Evolutionary conservation across 495 filamentous ascomycete species (phyloP).

Genomic region (Hypoxylon fuscum): DNA sequence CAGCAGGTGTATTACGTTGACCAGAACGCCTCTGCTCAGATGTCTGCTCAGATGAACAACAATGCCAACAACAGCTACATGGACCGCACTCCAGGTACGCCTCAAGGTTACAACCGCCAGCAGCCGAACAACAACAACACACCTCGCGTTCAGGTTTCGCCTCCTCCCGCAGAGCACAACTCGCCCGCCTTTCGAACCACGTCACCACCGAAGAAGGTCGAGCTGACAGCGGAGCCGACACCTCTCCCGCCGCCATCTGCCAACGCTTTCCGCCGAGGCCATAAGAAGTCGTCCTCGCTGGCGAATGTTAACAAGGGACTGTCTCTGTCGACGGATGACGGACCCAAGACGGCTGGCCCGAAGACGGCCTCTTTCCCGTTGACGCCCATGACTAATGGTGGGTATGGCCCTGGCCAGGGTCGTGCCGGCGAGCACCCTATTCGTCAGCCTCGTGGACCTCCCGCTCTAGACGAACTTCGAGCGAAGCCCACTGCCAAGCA

Average conservation of each 20-base stretch:
- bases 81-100: conserved; percentile 41
- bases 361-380: conserved; percentile 80
- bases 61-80: conserved; percentile 22
- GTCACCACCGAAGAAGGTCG: conserved; percentile 73
- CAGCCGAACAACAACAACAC: conserved; percentile 54
- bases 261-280: conserved; percentile 88
- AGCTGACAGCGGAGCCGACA: conserved; percentile 69
- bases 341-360: conserved; percentile 70
- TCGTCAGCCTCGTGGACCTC: conserved; percentile 93
- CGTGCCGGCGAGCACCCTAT: conserved; percentile 94
- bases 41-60: conserved; percentile 57
- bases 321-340: conserved; percentile 64
- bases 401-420: conserved; percentile 91
- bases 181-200: conserved; percentile 63
- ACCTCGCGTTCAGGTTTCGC: conserved; percentile 79
- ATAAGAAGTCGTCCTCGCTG: conserved; percentile 90
- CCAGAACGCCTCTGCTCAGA: conserved; percentile 53
- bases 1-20: conserved; percentile 74
- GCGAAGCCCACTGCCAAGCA: conserved; percentile 91
- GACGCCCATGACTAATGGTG: conserved; percentile 79
- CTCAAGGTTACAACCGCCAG: conserved; percentile 48
- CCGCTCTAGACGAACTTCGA: conserved; percentile 88
- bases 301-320: conserved; percentile 68
- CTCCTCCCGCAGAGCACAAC: conserved; percentile 67
- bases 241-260: conserved; percentile 82